Conservation (phyloP, 202 grass and related monocot species). For the Sporobolus alterniflorus region DNA sequence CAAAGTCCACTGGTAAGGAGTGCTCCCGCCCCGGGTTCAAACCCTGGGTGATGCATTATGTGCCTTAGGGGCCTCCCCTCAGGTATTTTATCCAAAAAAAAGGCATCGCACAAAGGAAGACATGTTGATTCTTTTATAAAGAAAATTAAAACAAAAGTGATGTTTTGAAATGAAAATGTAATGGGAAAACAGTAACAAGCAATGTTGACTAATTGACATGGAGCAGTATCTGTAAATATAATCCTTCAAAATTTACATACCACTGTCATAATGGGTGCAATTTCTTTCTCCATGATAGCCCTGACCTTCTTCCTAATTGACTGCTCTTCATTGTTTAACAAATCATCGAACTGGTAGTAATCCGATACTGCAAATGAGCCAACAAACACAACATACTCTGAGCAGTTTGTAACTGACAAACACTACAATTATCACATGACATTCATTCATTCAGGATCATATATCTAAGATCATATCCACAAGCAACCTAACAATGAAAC, state of each 20-base stretch:
- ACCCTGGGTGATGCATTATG: too few relatives aligned
- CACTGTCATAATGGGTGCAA: conserved; percentile 71
- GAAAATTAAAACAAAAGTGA: not conserved
- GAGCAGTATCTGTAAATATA: not conserved
- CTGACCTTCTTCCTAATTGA: conserved; percentile 59
- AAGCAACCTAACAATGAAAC: not conserved
- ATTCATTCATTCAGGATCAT: not conserved
- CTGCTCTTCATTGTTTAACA: conserved; percentile 61
- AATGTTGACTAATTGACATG: not conserved
- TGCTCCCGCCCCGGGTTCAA: too few relatives aligned
- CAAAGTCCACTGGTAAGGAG: too few relatives aligned
- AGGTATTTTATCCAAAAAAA: not conserved
- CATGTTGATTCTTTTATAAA: not conserved
- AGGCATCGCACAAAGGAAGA: not conserved
- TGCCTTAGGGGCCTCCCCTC: too few relatives aligned
- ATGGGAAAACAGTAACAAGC: not conserved
- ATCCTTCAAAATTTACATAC: conserved; percentile 39
- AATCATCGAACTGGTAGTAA: conserved; percentile 84
- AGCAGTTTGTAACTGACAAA: not conserved
- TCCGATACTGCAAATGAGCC: conserved; percentile 59
- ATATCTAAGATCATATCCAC: not conserved
- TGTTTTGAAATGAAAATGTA: not conserved
- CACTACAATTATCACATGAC: not conserved
- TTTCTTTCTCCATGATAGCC: conserved; percentile 72
- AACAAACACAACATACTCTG: not conserved